Base-by-base conservation (phyloP, 2,329 filamentous ascomycete genomes). In the Colletotrichum simmondsii region DNA sequence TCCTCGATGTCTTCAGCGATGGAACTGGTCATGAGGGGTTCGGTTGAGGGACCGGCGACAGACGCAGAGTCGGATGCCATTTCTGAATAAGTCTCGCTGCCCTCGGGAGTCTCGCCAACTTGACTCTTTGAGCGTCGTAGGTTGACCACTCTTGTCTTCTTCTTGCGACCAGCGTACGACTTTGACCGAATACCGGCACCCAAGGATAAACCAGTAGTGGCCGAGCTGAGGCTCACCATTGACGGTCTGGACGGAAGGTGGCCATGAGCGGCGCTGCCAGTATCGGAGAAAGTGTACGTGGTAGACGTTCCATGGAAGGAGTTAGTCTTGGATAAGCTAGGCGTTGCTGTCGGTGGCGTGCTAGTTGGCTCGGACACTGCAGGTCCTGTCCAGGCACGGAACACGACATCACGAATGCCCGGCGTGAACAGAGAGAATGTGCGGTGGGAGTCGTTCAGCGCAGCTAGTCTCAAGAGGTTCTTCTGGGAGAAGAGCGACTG, bases 401-500 rank as follows among this genome's bases (percentile, higher is more conserved):
- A 98, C 30, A 98, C 93, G 4, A 94, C 94, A 81, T 98, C 95
- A 65, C 91, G 88, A 71, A 98, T 96, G n/a, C 93, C 91, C 0
- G 96, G 95, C 1, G 96, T 98, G 80, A 97, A 97, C 0, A 98
- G 86, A 5, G 95, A 97, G 42, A 98, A 85, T 0, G 97, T 98
- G 60, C 94, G 92, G 78, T 98, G 95, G 2, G 95, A 97, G 78
- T 97, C 93, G 4, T 91, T 95, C 70, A 99, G 86, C 0, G 94
- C 91, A 28, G 93, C 94, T 14, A 99, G 87, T 63, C 94, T 92
- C 28, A 97, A 84, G 49, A 98, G 86, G 78, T 98, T 98, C 88
- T 97, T 98, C 79, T 98, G 95, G 0, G 96, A 98, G 81, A 99
- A 98, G 6, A 97, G 89, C 0, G 95, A 95, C 81, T 97, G 95